phyloP scores from a whole-genome alignment of 1,284 basidiomycete species.

The Apiotrichum montevideense region DNA sequence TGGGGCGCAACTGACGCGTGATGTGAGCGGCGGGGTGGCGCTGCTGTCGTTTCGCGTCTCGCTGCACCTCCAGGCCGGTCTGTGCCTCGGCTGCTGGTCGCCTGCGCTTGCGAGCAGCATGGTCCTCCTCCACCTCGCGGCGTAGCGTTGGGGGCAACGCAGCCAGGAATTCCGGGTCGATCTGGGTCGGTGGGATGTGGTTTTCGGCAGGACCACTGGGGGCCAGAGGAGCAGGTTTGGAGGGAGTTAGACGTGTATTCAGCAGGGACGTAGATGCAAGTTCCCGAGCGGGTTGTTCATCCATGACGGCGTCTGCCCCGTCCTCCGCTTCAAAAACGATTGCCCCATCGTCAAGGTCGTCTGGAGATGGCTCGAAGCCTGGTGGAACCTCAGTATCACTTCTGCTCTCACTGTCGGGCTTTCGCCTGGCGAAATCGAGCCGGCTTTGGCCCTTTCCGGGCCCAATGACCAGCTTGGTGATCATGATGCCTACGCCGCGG shows the following conservation, averaged over 20 bases:
- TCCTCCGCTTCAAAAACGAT: not conserved
- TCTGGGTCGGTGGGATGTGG: conserved; percentile 14
- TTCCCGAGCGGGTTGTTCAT: not conserved
- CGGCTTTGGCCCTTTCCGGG: conserved; percentile 23
- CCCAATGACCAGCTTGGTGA: conserved; percentile 73
- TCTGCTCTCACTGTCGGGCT: not conserved
- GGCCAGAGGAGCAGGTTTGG: conserved; percentile 8
- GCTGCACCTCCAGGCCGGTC: not conserved
- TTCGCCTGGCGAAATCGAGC: conserved; percentile 23
- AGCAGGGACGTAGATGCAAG: not conserved
- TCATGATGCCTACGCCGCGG: conserved; percentile 86
- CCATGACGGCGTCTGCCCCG: not conserved
- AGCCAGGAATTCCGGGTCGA: conserved; percentile 40
- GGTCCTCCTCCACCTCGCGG: conserved; percentile 28
- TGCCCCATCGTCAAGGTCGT: not conserved
- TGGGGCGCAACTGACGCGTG: conserved; percentile 38
- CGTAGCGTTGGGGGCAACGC: conserved; percentile 32
- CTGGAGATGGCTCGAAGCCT: not conserved
- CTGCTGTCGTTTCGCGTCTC: too few relatives aligned
- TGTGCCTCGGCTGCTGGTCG: not conserved
- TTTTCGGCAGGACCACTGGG: not conserved
- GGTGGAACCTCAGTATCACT: too few relatives aligned
- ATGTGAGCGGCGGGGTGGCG: conserved; percentile 37
- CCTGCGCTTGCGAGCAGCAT: conserved; percentile 5
- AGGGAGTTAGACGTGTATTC: not conserved